phyloP scores from a whole-genome alignment of 108 stramenopile genomes.

The Pseudonitzschia delicatissima region DNA sequence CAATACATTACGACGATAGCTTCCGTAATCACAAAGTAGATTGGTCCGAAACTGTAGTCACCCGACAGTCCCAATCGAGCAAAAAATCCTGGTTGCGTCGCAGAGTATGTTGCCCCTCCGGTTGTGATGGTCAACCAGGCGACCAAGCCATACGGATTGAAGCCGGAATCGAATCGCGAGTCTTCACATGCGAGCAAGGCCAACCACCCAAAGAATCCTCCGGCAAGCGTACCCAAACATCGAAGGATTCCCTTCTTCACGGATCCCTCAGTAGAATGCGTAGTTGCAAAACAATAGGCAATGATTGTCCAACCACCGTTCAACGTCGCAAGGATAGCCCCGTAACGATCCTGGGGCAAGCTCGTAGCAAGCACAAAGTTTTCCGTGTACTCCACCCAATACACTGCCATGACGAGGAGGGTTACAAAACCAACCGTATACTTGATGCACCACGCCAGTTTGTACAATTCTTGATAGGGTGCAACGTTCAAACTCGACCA shows the following conservation, averaged over 20 bases:
- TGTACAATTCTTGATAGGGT: too few species aligned
- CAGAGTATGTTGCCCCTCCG: neutral
- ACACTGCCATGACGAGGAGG: neutral
- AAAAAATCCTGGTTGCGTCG: slow-evolving; percentile 10
- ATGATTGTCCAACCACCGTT: slow-evolving; percentile 17
- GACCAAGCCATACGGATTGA: slow-evolving; percentile 18
- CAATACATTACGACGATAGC: slow-evolving; percentile 7
- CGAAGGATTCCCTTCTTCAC: slow-evolving; percentile 24
- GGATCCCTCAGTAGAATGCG: slow-evolving; percentile 16
- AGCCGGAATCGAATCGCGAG: neutral
- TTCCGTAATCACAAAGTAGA: slow-evolving; percentile 22
- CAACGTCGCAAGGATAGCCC: neutral
- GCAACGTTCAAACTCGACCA: too few species aligned
- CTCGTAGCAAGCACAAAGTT: neutral
- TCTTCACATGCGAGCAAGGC: slow-evolving; percentile 8
- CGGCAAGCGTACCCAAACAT: slow-evolving; percentile 15
- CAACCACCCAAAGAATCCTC: slow-evolving; percentile 20
- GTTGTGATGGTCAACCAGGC: slow-evolving; percentile 25
- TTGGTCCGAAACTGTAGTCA: slow-evolving; percentile 16
- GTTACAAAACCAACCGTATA: neutral
- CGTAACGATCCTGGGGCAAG: neutral
- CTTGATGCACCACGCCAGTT: neutral
- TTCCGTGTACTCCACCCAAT: neutral
- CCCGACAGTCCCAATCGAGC: slow-evolving; percentile 11
- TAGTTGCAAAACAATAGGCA: slow-evolving; percentile 17